Percentiles rank a stretch among this genome's conserved stretches.
Evolutionary conservation across 2,329 filamentous ascomycete species (phyloP).

Genomic region (Fusarium robinianum): DNA sequence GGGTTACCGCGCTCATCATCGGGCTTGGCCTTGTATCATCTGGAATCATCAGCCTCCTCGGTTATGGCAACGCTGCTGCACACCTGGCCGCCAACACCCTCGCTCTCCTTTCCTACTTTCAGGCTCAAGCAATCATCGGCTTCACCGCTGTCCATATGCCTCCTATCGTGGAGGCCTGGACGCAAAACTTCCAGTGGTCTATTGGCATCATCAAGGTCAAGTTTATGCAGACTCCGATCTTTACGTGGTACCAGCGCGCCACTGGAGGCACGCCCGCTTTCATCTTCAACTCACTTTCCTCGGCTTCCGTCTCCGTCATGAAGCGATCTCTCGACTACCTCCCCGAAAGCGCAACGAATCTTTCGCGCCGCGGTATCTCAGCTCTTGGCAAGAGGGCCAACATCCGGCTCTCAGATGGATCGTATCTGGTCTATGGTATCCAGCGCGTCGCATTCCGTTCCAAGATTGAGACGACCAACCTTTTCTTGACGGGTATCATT

Average conservation of each 20-base stretch:
- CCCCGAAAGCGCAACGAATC: conserved; percentile 40
- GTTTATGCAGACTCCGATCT: conserved; percentile 85
- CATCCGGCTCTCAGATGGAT: conserved; percentile 58
- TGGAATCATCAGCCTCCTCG: conserved; percentile 84
- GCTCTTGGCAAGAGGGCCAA: conserved; percentile 60
- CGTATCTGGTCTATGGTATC: conserved; percentile 75
- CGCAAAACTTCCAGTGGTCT: conserved; percentile 97
- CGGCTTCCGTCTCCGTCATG: conserved; percentile 79
- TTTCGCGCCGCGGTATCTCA: conserved; percentile 59
- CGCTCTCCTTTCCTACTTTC: conserved; percentile 91
- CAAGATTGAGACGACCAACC: conserved; percentile 83
- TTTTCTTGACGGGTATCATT: conserved; percentile 87
- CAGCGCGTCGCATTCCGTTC: conserved; percentile 88
- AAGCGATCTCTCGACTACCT: conserved; percentile 57
- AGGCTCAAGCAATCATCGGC: conserved; percentile 88
- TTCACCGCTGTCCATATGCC: conserved; percentile 80
- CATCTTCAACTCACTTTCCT: conserved; percentile 72
- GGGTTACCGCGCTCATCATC: conserved; percentile 85
- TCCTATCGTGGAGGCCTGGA: conserved; percentile 89
- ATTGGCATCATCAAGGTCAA: conserved; percentile 89
- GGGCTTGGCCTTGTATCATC: conserved; percentile 82
- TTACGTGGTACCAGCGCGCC: conserved; percentile 93
- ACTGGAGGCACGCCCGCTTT: conserved; percentile 85
- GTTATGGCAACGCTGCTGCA: conserved; percentile 90
- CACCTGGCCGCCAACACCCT: conserved; percentile 92